Percentiles rank a stretch among this genome's conserved stretches.
Conservation (phyloP, 768 basidiomycete species). For the Galerina marginata region DNA sequence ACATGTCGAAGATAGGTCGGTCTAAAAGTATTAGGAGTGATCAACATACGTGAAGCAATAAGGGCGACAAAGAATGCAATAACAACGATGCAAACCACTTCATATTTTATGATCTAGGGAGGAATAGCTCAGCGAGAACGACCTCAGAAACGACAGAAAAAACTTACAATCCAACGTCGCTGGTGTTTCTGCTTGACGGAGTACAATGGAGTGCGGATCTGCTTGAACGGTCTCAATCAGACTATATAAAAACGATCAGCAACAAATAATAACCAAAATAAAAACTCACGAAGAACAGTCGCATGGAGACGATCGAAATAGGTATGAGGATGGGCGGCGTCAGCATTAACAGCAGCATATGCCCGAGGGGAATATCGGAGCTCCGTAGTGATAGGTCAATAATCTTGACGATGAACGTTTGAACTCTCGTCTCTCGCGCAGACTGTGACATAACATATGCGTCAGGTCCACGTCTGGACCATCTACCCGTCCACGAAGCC, state of each 20-base stretch:
- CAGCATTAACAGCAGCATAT: conserved; percentile 88
- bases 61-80: conserved; percentile 76
- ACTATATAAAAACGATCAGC: conserved; percentile 50
- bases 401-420: conserved; percentile 97
- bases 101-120: conserved; percentile 80
- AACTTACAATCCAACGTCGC: conserved; percentile 84
- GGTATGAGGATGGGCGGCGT: conserved; percentile 85
- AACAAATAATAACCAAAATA: conserved; percentile 7
- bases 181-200: conserved; percentile 89
- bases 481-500: conserved; percentile 98
- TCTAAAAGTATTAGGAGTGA: neutral
- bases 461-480: conserved; percentile 95
- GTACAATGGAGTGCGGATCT: conserved; percentile 91
- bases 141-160: conserved; percentile 1
- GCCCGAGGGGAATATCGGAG: conserved; percentile 91
- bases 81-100: conserved; percentile 72
- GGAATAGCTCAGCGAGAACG: conserved; percentile 18
- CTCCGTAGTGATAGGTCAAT: conserved; percentile 96
- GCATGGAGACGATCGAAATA: conserved; percentile 93
- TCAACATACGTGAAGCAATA: conserved; percentile 74
- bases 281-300: conserved; percentile 82
- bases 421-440: conserved; percentile 93
- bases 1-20: neutral
- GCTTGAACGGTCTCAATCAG: conserved; percentile 94
- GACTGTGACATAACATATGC: conserved; percentile 95